A percentile compares a stretch with the other conserved stretches of the same genome.
Conservation (phyloP, 2,329 filamentous ascomycete species). For the Helotiales sp. region DNA sequence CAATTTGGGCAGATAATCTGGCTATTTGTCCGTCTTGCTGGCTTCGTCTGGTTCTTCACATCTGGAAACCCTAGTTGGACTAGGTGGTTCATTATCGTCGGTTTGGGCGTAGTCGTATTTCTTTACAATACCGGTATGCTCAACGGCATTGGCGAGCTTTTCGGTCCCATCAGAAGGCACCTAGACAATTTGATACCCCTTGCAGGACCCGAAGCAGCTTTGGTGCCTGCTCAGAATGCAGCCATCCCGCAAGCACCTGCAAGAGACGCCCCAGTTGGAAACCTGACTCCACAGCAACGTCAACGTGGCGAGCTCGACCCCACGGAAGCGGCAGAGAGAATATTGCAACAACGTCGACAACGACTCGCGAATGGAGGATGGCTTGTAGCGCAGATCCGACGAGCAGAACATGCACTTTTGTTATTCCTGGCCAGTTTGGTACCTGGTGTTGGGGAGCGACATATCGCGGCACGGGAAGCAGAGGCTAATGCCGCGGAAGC, state of each 20-base stretch:
- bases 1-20: constrained; percentile 64
- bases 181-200: constrained; percentile 64
- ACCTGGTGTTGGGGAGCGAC: constrained; percentile 67
- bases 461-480: constrained; percentile 53
- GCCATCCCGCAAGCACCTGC: constrained; percentile 38
- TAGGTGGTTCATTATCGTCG: constrained; percentile 60
- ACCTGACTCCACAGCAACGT: constrained; percentile 13
- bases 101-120: constrained; percentile 60
- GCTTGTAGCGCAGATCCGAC: constrained; percentile 56
- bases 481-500: constrained; percentile 40
- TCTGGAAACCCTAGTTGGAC: constrained; percentile 62
- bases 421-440: constrained; percentile 70
- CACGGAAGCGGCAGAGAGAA: constrained; percentile 57
- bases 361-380: constrained; percentile 52
- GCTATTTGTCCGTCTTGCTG: constrained; percentile 60
- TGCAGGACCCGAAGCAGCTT: constrained; percentile 47
- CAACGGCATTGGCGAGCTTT: constrained; percentile 58
- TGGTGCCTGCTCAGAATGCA: constrained; percentile 42
- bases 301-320: constrained; percentile 49
- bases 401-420: constrained; percentile 63
- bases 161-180: constrained; percentile 62
- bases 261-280: constrained; percentile 10
- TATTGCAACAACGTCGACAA: constrained; percentile 53
- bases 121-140: constrained; percentile 64
- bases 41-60: constrained; percentile 71